phyloP scores from a whole-genome alignment of 768 basidiomycete genomes.

The Ramaria rubella region DNA sequence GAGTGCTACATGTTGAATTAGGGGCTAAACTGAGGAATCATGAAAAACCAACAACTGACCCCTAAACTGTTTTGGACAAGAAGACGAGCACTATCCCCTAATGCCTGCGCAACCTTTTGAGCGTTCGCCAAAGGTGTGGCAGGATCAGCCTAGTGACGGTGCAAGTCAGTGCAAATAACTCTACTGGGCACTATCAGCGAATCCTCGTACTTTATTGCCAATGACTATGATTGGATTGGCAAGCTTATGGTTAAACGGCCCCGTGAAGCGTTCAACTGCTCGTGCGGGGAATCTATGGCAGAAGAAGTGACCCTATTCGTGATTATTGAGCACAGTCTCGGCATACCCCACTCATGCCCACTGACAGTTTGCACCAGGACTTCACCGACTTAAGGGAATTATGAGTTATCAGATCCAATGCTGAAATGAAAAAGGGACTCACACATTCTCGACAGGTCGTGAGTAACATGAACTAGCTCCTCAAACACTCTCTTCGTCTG shows the following conservation, averaged over 20 bases:
- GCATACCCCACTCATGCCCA: neutral
- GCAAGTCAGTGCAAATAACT: neutral
- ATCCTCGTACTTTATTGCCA: conserved; percentile 13
- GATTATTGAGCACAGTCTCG: neutral
- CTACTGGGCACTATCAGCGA: conserved; percentile 6
- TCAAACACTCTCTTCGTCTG: conserved; percentile 1
- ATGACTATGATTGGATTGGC: conserved; percentile 15
- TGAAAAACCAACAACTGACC: conserved; percentile 14
- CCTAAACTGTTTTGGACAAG: conserved; percentile 24
- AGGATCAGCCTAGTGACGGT: conserved; percentile 15
- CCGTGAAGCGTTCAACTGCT: conserved; percentile 14
- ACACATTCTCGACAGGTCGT: neutral
- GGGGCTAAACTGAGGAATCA: neutral
- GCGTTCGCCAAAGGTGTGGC: conserved; percentile 25
- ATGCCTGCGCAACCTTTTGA: conserved; percentile 15
- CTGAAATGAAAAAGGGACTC: neutral
- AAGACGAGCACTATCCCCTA: conserved; percentile 20
- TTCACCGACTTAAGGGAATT: conserved; percentile 15
- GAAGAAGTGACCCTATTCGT: conserved; percentile 16
- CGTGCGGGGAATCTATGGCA: conserved; percentile 17
- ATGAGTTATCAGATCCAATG: conserved; percentile 9
- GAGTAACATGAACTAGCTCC: neutral
- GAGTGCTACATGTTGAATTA: neutral
- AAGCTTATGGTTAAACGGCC: conserved; percentile 18
- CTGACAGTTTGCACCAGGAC: neutral